A percentile compares a stretch with the other conserved stretches of the same genome.
Evolutionary conservation across 768 basidiomycete species (phyloP).

Genomic region (Amanita molliuscula): DNA sequence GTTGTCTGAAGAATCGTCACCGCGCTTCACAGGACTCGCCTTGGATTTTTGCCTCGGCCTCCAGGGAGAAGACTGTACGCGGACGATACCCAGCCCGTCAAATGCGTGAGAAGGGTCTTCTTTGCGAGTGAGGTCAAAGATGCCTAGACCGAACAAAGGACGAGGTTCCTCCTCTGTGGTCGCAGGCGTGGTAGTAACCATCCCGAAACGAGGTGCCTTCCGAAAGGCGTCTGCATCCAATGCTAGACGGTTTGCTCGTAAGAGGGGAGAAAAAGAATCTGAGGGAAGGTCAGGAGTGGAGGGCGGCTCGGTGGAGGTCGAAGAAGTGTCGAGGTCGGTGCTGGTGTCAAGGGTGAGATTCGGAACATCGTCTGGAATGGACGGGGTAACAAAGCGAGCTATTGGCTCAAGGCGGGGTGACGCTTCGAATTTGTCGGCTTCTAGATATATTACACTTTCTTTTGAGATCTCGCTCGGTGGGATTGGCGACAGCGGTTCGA

Average conservation of each 20-base stretch:
- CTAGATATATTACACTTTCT: neutral
- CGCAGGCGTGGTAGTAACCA: neutral
- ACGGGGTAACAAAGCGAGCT: neutral
- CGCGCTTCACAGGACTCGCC: no score
- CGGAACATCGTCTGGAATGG: neutral
- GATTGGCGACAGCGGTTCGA: neutral
- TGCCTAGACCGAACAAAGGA: neutral
- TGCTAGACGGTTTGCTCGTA: neutral
- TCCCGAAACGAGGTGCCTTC: neutral
- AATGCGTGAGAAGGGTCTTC: neutral
- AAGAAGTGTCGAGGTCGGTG: neutral
- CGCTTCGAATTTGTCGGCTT: neutral
- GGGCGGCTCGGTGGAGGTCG: neutral
- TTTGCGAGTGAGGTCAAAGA: neutral
- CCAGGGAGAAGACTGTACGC: conserved; percentile 2
- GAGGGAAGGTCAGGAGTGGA: neutral
- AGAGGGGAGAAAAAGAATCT: neutral
- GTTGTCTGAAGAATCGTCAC: neutral
- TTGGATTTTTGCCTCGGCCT: neutral
- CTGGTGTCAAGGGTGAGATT: neutral
- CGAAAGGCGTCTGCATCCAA: neutral
- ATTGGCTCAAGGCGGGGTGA: neutral
- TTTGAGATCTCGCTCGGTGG: neutral
- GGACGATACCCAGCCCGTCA: conserved; percentile 3
- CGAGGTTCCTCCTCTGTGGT: no score